A percentile compares a stretch with the other conserved stretches of the same genome.
These are phyloP conservation scores for Calvatia gigantea DNA, from an alignment of 768 basidiomycete species.

Conservation along the genomic window DNA sequence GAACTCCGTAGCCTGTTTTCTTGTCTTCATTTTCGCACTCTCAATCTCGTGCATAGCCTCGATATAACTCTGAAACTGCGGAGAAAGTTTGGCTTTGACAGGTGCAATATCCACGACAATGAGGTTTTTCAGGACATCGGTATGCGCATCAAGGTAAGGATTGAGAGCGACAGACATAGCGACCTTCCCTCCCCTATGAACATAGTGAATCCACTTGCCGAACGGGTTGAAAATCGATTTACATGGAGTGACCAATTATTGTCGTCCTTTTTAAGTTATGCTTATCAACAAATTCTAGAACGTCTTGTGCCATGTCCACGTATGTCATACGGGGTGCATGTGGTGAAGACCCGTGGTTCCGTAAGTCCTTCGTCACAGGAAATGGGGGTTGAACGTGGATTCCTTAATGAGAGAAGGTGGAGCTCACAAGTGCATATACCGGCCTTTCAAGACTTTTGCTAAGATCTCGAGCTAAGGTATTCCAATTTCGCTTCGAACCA, in stretches of 20 bases:
- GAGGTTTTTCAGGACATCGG: constrained; percentile 45
- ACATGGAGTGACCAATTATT: constrained; percentile 91
- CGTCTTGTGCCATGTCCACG: constrained; percentile 73
- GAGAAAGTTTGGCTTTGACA: constrained; percentile 51
- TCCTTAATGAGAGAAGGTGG: background rate
- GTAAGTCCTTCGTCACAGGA: constrained; percentile 42
- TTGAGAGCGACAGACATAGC: constrained; percentile 69
- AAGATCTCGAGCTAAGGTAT: constrained; percentile 74
- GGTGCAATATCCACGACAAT: constrained; percentile 86
- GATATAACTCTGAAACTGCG: constrained; percentile 23
- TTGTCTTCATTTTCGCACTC: constrained; percentile 44
- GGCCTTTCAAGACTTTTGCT: constrained; percentile 54
- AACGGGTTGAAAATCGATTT: constrained; percentile 22
- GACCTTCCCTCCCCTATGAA: constrained; percentile 80
- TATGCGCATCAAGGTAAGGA: constrained; percentile 31
- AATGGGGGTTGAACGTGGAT: background rate
- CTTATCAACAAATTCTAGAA: constrained; percentile 60
- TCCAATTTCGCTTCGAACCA: constrained; percentile 90
- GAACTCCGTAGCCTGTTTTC: constrained; percentile 70
- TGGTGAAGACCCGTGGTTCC: constrained; percentile 88
- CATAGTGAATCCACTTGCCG: constrained; percentile 1
- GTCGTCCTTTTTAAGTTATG: constrained; percentile 60
- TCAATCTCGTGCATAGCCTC: constrained; percentile 68
- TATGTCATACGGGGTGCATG: constrained; percentile 75
- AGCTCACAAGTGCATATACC: constrained; percentile 63